phyloP scores from a whole-genome alignment of 2,329 filamentous ascomycete species.

The Ophiostoma sp. region DNA sequence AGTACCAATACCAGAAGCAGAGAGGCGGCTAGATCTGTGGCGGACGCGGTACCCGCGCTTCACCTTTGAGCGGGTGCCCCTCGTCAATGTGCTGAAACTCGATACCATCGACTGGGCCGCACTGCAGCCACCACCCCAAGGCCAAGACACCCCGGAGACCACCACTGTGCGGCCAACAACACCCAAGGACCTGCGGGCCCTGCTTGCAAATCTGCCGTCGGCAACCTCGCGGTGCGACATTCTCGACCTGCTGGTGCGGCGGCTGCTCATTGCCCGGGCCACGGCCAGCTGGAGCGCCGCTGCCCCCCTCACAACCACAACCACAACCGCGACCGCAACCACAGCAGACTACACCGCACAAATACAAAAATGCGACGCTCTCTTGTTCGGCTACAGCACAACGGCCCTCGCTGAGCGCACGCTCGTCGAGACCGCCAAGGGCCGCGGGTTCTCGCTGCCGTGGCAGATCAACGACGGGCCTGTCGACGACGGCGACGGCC shows the following conservation, averaged over 20 bases:
- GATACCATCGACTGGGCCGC: constrained; percentile 50
- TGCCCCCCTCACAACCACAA: not conserved
- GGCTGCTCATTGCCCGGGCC: constrained; percentile 64
- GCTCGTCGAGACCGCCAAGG: constrained; percentile 83
- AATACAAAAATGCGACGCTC: constrained; percentile 51
- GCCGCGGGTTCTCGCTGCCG: constrained; percentile 75
- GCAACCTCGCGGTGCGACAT: constrained; percentile 73
- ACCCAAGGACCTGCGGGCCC: constrained; percentile 45
- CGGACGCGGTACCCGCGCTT: constrained; percentile 61
- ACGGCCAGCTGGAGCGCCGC: not conserved
- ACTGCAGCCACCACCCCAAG: constrained; percentile 31
- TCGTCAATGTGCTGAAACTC: constrained; percentile 57
- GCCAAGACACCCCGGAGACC: too few relatives aligned
- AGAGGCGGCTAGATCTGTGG: constrained; percentile 47
- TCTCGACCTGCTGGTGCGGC: constrained; percentile 61
- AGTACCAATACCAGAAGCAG: constrained; percentile 34
- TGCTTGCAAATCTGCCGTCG: constrained; percentile 61
- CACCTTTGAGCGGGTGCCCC: constrained; percentile 54
- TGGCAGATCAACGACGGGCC: constrained; percentile 75
- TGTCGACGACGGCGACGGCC: constrained; percentile 6
- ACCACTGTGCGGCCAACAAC: constrained; percentile 24
- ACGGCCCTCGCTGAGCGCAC: constrained; percentile 82
- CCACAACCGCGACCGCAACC: too few relatives aligned
- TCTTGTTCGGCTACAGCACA: constrained; percentile 81
- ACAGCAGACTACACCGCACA: not conserved